Evolutionary conservation across 1,139 yeast species (phyloP).

Genomic region (Debaryomycetaceae sp.): DNA sequence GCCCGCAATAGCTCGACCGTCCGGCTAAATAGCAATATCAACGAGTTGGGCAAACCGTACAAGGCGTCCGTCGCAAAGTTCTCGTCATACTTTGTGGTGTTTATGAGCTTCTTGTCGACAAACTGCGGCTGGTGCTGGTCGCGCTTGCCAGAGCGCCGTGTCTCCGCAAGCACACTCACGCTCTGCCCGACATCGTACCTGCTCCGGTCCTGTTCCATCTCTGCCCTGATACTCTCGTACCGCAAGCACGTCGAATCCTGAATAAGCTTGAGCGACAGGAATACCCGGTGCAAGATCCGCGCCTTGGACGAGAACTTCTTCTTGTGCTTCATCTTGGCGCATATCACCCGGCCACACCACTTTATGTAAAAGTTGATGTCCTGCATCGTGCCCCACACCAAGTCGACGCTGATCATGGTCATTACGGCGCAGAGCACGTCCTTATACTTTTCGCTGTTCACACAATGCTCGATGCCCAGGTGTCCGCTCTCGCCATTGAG

Average conservation of each 20-base stretch:
- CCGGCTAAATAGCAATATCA: slow-evolving; percentile 60
- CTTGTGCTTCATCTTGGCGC: slow-evolving; percentile 55
- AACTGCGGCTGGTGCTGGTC: slow-evolving; percentile 30
- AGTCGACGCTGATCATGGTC: slow-evolving; percentile 82
- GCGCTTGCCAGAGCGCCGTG: slow-evolving; percentile 3
- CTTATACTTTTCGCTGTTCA: slow-evolving; percentile 61
- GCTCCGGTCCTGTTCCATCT: slow-evolving; percentile 19
- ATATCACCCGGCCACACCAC: slow-evolving; percentile 68
- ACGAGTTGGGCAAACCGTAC: slow-evolving; percentile 76
- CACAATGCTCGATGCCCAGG: slow-evolving; percentile 38
- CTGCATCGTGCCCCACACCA: slow-evolving; percentile 87
- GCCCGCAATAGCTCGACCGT: slow-evolving; percentile 56
- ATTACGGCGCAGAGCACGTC: slow-evolving; percentile 76
- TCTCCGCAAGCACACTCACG: slow-evolving; percentile 12
- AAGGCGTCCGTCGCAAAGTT: slow-evolving; percentile 70
- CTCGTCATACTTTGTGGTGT: slow-evolving; percentile 36
- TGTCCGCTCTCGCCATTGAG: slow-evolving; percentile 24
- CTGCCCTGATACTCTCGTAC: slow-evolving; percentile 27
- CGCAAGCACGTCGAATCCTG: slow-evolving; percentile 64
- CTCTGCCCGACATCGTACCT: slow-evolving; percentile 34
- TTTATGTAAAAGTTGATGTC: slow-evolving; percentile 69
- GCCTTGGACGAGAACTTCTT: slow-evolving; percentile 69
- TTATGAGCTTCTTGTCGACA: slow-evolving; percentile 33
- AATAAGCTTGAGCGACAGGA: slow-evolving; percentile 60
- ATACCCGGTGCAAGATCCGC: slow-evolving; percentile 63